Conservation (phyloP, 495 filamentous ascomycete genomes). For the Beverwykella pulmonaria region DNA sequence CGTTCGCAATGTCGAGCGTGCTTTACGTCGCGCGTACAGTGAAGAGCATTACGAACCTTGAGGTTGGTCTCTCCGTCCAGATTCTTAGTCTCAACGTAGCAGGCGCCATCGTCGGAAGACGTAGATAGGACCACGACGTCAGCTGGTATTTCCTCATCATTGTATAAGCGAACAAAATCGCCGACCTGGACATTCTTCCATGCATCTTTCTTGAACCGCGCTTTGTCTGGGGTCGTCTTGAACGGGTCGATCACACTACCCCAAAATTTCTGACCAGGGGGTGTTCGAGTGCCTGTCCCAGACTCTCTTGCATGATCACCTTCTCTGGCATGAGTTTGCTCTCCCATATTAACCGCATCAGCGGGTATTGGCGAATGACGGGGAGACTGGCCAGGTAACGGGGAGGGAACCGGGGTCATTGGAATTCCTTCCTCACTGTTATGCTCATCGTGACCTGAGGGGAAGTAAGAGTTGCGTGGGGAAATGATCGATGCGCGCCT, state of each 20-base stretch:
- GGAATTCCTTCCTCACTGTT: constrained; percentile 65
- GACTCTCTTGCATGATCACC: constrained; percentile 13
- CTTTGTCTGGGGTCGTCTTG: constrained; percentile 60
- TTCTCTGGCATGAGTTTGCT: constrained; percentile 21
- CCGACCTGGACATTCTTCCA: constrained; percentile 98
- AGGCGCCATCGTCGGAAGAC: constrained; percentile 90
- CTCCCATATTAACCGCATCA: constrained; percentile 34
- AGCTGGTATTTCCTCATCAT: constrained; percentile 92
- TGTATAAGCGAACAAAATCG: constrained; percentile 95
- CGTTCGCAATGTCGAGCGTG: constrained; percentile 92
- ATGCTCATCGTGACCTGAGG: constrained; percentile 46
- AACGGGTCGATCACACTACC: constrained; percentile 68
- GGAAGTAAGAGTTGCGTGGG: constrained; percentile 62
- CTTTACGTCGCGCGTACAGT: constrained; percentile 79
- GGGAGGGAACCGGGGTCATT: constrained; percentile 94
- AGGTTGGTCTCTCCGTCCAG: constrained; percentile 97
- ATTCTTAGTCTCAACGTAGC: constrained; percentile 98
- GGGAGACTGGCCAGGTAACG: constrained; percentile 58
- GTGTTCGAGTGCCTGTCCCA: background rate
- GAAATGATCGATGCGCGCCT: constrained; percentile 64
- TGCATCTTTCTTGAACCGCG: constrained; percentile 84
- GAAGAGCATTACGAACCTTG: constrained; percentile 89
- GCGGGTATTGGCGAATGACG: constrained; percentile 4
- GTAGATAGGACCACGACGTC: constrained; percentile 96
- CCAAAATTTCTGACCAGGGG: constrained; percentile 46